Base-by-base conservation (phyloP, 768 basidiomycete species). In the Amanita molliuscula region DNA sequence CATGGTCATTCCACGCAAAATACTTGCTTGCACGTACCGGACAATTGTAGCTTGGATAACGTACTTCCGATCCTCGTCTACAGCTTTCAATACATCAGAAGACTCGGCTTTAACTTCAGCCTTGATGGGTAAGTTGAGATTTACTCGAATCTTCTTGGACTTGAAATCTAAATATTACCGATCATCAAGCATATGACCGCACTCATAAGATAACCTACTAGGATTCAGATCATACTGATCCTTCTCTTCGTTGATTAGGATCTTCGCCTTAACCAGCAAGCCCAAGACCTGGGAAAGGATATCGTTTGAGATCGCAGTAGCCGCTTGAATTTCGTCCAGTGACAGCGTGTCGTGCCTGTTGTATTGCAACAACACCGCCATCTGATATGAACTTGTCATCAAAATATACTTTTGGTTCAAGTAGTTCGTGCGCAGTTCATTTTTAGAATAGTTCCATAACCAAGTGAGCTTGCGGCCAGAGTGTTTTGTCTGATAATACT, bases 401-500 rank as follows among this genome's bases (percentile, higher is more conserved):
- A 98, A 69, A 57, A 96, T 93, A 71, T 97, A 98, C 71, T 95
- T 97, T 65, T 92, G 90, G 61, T 84, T 86, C 48, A 90, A 74
- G 67, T 96, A 93, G 64, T 88, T 94, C 53, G 95, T 94, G 53
- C 91, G 82, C 37, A 99, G 77, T 62, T 98, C 96, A 68, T 94
- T 95, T 75, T 96, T 95, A 42, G 88, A 93, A 64, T 94, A 90
- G 62, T 97, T 95, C 96, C 96, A 99, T 6, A 98, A 69, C 95
- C 96, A 99, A 0, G 91, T 94, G 26, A 97, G 77, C 59, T 96
- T 96, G 51, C 96, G 87, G 8, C 95, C 95, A 1, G 87, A 89
- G 67, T 95, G 92, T 66, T 94, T 93, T 57, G 84, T 84, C 61
- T 90, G 88, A 66, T 98, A 97, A 71, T 92, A 99, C 57, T 86